These are phyloP conservation scores for Prunus mongolica DNA, from an alignment of 306 rosid genomes.

Conservation along the genomic window DNA sequence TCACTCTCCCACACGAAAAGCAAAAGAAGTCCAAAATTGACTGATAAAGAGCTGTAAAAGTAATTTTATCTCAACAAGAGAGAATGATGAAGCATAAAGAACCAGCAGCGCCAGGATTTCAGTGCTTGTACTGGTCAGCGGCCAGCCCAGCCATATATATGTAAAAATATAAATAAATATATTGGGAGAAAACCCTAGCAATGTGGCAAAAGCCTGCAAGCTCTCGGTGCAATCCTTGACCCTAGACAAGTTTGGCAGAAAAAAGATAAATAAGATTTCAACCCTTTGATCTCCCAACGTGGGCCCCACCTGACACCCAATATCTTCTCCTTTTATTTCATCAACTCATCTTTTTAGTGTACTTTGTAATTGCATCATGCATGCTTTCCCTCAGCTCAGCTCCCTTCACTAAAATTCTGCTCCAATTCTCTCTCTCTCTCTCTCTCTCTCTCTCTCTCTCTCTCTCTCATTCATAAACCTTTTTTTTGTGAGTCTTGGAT, in stretches of 20 bases:
- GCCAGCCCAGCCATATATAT: neutral
- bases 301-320: constrained; percentile 18
- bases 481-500: neutral
- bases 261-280: neutral
- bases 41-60: constrained; percentile 7
- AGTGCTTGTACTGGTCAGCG: constrained; percentile 7
- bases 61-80: neutral
- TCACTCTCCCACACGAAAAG: neutral
- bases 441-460: constrained; percentile 6
- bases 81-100: neutral
- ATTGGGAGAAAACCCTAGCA: constrained; percentile 8
- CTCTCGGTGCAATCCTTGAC: constrained; percentile 36
- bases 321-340: constrained; percentile 11
- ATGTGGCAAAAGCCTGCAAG: constrained; percentile 20
- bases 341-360: constrained; percentile 13
- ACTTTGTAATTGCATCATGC: constrained; percentile 33
- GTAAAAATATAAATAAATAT: neutral
- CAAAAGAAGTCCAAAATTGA: neutral
- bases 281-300: constrained; percentile 21
- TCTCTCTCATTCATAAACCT: neutral
- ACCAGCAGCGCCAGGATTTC: constrained; percentile 17
- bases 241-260: constrained; percentile 2
- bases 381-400: neutral
- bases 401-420: constrained; percentile 28
- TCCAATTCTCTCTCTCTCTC: constrained; percentile 8